Conservation (phyloP, 768 basidiomycete genomes). For the Lactarius hatsudake region DNA sequence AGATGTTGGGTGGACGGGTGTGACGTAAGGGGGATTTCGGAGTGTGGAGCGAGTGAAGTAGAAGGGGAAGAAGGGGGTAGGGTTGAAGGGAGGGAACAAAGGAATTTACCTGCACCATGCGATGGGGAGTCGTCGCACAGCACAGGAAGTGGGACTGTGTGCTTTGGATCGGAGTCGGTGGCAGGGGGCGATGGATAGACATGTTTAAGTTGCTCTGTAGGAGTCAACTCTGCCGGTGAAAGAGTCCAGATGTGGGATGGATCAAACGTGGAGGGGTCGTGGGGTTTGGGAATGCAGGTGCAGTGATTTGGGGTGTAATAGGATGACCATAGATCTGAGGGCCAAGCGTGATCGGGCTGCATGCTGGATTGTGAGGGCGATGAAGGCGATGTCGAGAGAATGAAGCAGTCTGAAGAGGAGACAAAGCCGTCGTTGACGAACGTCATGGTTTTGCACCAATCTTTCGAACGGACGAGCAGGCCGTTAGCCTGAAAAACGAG, state of each 20-base stretch:
- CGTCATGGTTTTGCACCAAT: conserved; percentile 25
- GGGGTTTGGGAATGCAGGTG: conserved; percentile 16
- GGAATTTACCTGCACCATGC: not conserved
- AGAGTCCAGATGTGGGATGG: conserved; percentile 12
- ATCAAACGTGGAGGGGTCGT: conserved; percentile 24
- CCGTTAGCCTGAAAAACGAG: conserved; percentile 12
- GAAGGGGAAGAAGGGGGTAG: conserved; percentile 1
- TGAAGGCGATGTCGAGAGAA: conserved; percentile 16
- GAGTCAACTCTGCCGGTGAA: not conserved
- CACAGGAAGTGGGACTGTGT: conserved; percentile 27
- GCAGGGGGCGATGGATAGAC: conserved; percentile 27
- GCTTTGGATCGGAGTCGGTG: conserved; percentile 29
- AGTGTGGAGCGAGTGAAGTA: not conserved
- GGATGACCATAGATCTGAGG: conserved; percentile 19
- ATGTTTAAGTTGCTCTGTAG: conserved; percentile 12
- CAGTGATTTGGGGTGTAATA: conserved; percentile 24
- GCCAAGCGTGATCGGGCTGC: conserved; percentile 14
- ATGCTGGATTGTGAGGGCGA: conserved; percentile 15
- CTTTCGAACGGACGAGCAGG: conserved; percentile 22
- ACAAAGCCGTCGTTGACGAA: conserved; percentile 15
- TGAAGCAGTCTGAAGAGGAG: conserved; percentile 1
- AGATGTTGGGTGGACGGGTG: conserved; percentile 15
- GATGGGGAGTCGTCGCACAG: conserved; percentile 19
- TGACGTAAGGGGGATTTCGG: conserved; percentile 22
- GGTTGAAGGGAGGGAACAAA: conserved; percentile 5